A percentile compares a stretch with the other conserved stretches of the same genome.
Evolutionary conservation across 2,329 filamentous ascomycete genomes (phyloP).

Genomic region (Claviceps sp.): DNA sequence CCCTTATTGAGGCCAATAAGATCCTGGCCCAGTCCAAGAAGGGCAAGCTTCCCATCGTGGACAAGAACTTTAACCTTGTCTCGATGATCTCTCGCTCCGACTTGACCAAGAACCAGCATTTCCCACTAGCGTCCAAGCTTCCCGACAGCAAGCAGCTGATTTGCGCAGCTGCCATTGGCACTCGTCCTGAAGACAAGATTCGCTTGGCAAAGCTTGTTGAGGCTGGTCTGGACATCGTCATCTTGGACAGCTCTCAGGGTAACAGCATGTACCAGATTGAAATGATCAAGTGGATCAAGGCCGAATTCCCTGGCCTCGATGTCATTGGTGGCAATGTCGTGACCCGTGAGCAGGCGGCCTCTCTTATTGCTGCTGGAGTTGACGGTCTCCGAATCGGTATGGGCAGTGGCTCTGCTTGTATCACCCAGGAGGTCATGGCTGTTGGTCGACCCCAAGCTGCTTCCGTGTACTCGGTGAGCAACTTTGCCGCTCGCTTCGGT

Average conservation of each 20-base stretch:
- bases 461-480: slow-evolving; percentile 77
- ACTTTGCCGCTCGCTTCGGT: slow-evolving; percentile 84
- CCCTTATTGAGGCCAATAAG: slow-evolving; percentile 76
- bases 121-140: slow-evolving; percentile 90
- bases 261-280: slow-evolving; percentile 98
- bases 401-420: slow-evolving; percentile 96
- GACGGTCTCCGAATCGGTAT: slow-evolving; percentile 97
- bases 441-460: slow-evolving; percentile 93
- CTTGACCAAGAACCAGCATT: slow-evolving; percentile 97
- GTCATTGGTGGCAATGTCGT: slow-evolving; percentile 98
- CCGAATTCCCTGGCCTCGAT: slow-evolving; percentile 71
- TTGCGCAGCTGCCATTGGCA: slow-evolving; percentile 89
- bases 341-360: slow-evolving; percentile 88
- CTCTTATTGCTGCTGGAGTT: slow-evolving; percentile 81
- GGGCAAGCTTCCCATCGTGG: slow-evolving; percentile 91
- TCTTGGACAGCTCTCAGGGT: slow-evolving; percentile 92
- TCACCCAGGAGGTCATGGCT: slow-evolving; percentile 99
- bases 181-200: slow-evolving; percentile 80
- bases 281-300: slow-evolving; percentile 95
- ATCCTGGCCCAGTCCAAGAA: slow-evolving; percentile 95
- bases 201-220: slow-evolving; percentile 81
- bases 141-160: slow-evolving; percentile 96
- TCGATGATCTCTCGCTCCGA: slow-evolving; percentile 91
- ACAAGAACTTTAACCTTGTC: slow-evolving; percentile 69
- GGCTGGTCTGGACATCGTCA: slow-evolving; percentile 86